phyloP scores from a whole-genome alignment of 108 stramenopile species.

The Skeletonema marinoi region DNA sequence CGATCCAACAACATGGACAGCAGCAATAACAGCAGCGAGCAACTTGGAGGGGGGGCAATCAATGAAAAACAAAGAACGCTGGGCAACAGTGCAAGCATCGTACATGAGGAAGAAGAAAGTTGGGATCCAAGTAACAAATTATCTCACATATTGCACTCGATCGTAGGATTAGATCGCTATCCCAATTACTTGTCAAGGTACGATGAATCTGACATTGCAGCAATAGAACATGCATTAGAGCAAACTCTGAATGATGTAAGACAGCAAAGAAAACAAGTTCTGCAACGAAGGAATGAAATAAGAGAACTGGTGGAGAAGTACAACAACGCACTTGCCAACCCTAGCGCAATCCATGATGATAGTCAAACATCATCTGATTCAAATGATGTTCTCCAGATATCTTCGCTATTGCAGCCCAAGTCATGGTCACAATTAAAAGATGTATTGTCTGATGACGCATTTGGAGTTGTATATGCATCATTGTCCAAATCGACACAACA shows the following conservation, averaged over 20 bases:
- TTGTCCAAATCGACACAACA: constrained; percentile 20
- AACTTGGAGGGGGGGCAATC: constrained; percentile 70
- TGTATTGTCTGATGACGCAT: constrained; percentile 25
- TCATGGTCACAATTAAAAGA: constrained; percentile 36
- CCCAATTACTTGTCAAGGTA: constrained; percentile 76
- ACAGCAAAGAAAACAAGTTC: constrained; percentile 45
- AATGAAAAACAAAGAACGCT: constrained; percentile 75
- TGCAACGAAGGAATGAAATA: constrained; percentile 28
- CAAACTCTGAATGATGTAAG: constrained; percentile 51
- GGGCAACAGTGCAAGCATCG: not conserved
- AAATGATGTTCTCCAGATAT: constrained; percentile 4
- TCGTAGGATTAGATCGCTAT: constrained; percentile 83
- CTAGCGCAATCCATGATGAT: constrained; percentile 11
- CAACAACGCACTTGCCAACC: constrained; percentile 6
- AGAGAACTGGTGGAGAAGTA: constrained; percentile 26
- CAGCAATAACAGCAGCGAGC: not conserved
- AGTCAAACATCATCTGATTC: constrained; percentile 8
- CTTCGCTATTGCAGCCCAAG: constrained; percentile 24
- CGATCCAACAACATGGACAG: not conserved
- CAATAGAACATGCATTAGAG: constrained; percentile 62
- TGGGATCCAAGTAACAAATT: constrained; percentile 50
- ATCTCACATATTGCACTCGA: constrained; percentile 76
- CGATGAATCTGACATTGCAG: constrained; percentile 47
- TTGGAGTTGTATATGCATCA: constrained; percentile 34
- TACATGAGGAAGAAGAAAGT: not conserved